Conservation (phyloP, 2,329 filamentous ascomycete genomes). For the Xylariaceae sp. region DNA sequence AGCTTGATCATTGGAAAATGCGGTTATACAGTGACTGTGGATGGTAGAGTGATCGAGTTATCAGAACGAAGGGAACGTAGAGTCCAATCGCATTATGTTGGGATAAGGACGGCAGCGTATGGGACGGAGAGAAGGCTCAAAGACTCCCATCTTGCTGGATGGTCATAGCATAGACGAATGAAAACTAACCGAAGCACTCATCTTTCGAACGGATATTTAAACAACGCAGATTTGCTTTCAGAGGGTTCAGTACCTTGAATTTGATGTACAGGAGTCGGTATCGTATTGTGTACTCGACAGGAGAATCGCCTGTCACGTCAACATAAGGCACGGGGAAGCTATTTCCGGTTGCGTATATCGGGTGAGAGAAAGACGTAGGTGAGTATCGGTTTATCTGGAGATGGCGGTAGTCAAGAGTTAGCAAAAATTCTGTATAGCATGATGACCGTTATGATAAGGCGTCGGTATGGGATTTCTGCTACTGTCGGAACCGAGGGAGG, state of each 20-base stretch:
- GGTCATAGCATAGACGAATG: neutral
- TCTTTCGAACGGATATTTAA: conserved; percentile 7
- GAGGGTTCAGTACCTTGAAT: neutral
- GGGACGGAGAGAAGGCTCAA: neutral
- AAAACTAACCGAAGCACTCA: conserved; percentile 28
- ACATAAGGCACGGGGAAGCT: neutral
- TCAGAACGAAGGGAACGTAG: neutral
- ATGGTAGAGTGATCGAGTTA: neutral
- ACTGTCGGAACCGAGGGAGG: neutral
- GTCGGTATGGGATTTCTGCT: neutral
- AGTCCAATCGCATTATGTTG: neutral
- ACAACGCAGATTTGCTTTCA: neutral
- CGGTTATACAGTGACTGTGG: neutral
- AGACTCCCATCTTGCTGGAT: neutral
- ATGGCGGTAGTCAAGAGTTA: conserved; percentile 9
- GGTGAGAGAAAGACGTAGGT: conserved; percentile 9
- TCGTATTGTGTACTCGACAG: neutral
- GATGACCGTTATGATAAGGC: neutral
- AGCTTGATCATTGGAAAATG: neutral
- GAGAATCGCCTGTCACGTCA: neutral
- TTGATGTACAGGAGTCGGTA: neutral
- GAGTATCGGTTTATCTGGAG: conserved; percentile 3
- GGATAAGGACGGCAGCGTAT: neutral
- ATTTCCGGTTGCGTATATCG: conserved; percentile 12
- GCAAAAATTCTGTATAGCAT: neutral